Conservation (phyloP, 2,329 filamentous ascomycete species). For the Cytospora schulzeri region DNA sequence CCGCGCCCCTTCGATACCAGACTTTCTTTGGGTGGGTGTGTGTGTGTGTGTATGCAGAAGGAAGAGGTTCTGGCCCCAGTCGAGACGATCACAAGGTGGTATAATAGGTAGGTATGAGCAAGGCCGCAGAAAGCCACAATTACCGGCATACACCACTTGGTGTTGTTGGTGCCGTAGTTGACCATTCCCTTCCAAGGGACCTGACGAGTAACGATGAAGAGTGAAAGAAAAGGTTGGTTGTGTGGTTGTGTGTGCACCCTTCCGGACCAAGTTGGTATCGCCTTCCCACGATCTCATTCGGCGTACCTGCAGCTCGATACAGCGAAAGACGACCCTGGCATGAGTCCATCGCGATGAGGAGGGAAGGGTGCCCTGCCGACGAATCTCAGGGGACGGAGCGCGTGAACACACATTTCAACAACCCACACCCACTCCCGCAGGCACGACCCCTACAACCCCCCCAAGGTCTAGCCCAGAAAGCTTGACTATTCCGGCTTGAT, state of each 20-base stretch:
- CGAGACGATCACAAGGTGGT: background rate
- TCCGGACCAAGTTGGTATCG: background rate
- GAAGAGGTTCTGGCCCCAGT: background rate
- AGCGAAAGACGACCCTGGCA: background rate
- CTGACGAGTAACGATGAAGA: background rate
- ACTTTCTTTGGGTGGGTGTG: background rate
- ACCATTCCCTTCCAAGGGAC: too few species aligned
- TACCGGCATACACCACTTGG: slow-evolving; percentile 15
- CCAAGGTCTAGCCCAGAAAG: background rate
- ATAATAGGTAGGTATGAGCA: slow-evolving; percentile 1
- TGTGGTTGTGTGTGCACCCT: background rate
- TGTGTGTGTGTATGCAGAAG: too few species aligned
- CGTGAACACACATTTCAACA: background rate
- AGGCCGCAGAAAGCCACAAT: slow-evolving; percentile 1
- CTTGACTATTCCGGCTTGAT: background rate
- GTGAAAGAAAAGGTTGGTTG: background rate
- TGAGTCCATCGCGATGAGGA: background rate
- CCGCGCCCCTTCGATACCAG: background rate
- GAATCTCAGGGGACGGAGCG: slow-evolving; percentile 11
- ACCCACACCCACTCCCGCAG: background rate
- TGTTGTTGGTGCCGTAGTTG: too few species aligned
- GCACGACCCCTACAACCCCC: background rate
- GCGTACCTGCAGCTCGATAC: slow-evolving; percentile 26
- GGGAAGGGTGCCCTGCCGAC: background rate
- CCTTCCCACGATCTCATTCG: slow-evolving; percentile 16